phyloP scores from a whole-genome alignment of 2,329 filamentous ascomycete species.

The Colletotrichum karsti region DNA sequence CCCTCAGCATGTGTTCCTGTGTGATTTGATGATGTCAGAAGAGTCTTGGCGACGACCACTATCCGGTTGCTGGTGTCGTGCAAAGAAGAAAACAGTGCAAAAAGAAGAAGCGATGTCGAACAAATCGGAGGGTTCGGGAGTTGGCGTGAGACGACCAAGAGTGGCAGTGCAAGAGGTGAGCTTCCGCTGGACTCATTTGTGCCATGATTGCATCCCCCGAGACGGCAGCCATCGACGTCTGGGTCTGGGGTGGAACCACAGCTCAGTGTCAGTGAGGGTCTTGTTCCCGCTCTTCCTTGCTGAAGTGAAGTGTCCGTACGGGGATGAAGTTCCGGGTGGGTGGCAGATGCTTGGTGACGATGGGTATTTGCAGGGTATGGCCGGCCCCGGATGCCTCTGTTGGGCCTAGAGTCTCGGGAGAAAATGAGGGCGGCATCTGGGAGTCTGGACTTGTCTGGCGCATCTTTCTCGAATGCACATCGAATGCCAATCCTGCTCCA shows the following conservation, averaged over 20 bases:
- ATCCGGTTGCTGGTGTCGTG: neutral
- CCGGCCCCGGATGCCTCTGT: neutral
- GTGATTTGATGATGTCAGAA: constrained; percentile 25
- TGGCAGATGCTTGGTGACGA: neutral
- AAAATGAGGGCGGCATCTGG: neutral
- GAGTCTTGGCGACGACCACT: constrained; percentile 5
- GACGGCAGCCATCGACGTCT: neutral
- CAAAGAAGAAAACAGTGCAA: neutral
- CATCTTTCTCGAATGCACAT: neutral
- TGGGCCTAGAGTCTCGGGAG: neutral
- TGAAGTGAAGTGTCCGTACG: neutral
- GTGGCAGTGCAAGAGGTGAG: constrained; percentile 17
- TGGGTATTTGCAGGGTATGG: neutral
- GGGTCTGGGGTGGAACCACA: neutral
- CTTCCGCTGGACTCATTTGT: neutral
- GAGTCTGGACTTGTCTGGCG: neutral
- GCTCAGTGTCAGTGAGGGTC: neutral
- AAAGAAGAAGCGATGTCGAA: neutral
- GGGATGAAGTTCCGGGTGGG: constrained; percentile 5
- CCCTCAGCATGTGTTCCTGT: neutral
- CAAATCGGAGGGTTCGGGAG: constrained; percentile 11
- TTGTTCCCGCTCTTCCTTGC: neutral
- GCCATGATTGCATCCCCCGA: neutral
- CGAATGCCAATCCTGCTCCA: neutral
- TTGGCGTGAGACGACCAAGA: constrained; percentile 8